These are phyloP conservation scores for Aspergillus kassunensis DNA, from an alignment of 495 filamentous ascomycete species.

Conservation along the genomic window DNA sequence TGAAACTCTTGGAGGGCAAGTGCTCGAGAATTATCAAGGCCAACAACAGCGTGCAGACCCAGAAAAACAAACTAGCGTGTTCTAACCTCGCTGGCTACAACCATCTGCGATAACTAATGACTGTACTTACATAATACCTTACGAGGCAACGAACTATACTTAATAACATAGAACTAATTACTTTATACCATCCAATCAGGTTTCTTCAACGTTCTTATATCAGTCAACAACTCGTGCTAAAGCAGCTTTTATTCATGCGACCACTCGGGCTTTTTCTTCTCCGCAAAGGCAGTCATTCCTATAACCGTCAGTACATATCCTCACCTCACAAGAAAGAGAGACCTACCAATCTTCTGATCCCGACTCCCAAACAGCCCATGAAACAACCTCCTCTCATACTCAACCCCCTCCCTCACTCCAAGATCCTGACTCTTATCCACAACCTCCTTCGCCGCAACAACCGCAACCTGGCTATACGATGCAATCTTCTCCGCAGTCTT, in stretches of 20 bases:
- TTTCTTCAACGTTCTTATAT: conserved; percentile 21
- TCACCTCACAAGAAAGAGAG: not conserved
- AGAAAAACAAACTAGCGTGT: conserved; percentile 24
- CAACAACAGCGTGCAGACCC: conserved; percentile 24
- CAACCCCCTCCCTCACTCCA: conserved; percentile 79
- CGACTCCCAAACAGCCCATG: conserved; percentile 86
- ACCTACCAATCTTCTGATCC: conserved; percentile 90
- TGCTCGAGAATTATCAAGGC: conserved; percentile 46
- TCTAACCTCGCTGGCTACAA: not conserved
- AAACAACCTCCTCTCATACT: conserved; percentile 90
- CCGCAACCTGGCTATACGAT: conserved; percentile 69
- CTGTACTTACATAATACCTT: conserved; percentile 12
- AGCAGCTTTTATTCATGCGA: conserved; percentile 58
- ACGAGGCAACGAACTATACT: conserved; percentile 10
- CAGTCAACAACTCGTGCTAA: too few relatives aligned
- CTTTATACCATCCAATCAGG: not conserved
- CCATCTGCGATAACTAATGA: conserved; percentile 3
- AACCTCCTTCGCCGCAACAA: conserved; percentile 93
- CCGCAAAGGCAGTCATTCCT: conserved; percentile 90
- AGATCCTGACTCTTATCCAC: conserved; percentile 96
- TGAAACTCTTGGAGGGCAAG: conserved; percentile 49
- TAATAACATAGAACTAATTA: conserved; percentile 5
- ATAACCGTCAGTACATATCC: conserved; percentile 14
- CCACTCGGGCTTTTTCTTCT: conserved; percentile 95
- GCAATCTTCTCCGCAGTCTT: conserved; percentile 88